These are phyloP conservation scores for Sporothrix pallida DNA, from an alignment of 2,329 filamentous ascomycete genomes.

Conservation along the genomic window DNA sequence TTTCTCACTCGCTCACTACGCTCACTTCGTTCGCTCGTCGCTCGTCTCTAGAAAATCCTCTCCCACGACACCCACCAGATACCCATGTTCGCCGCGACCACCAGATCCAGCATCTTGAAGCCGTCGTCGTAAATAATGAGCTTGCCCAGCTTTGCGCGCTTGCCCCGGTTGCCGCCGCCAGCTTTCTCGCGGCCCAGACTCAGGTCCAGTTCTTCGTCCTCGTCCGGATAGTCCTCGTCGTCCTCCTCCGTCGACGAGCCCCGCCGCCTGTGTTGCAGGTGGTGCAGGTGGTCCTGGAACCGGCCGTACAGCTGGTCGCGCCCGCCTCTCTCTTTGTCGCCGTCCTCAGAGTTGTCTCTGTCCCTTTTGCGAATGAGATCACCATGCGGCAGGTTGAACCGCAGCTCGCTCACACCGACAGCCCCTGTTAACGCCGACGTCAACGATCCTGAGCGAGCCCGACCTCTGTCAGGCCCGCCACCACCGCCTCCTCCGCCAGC, in stretches of 20 bases:
- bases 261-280: constrained; percentile 34
- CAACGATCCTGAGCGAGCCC: constrained; percentile 40
- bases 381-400: constrained; percentile 80
- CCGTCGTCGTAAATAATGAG: constrained; percentile 88
- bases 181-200: constrained; percentile 81
- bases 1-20: not conserved
- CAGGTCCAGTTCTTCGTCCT: constrained; percentile 52
- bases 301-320: constrained; percentile 50
- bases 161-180: constrained; percentile 83
- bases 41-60: constrained; percentile 10
- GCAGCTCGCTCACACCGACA: constrained; percentile 75
- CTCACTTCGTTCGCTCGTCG: not conserved
- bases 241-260: constrained; percentile 50
- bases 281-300: constrained; percentile 41
- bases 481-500: not conserved
- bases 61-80: constrained; percentile 94
- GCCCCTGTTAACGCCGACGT: constrained; percentile 45
- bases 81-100: constrained; percentile 89
- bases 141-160: constrained; percentile 91
- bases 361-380: constrained; percentile 50
- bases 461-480: not conserved
- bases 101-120: constrained; percentile 90
- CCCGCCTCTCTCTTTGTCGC: not conserved
- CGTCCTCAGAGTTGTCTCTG: not conserved
- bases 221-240: constrained; percentile 29